These are phyloP conservation scores for Penicillium sp. DNA, from an alignment of 2,329 filamentous ascomycete genomes.

Conservation along the genomic window DNA sequence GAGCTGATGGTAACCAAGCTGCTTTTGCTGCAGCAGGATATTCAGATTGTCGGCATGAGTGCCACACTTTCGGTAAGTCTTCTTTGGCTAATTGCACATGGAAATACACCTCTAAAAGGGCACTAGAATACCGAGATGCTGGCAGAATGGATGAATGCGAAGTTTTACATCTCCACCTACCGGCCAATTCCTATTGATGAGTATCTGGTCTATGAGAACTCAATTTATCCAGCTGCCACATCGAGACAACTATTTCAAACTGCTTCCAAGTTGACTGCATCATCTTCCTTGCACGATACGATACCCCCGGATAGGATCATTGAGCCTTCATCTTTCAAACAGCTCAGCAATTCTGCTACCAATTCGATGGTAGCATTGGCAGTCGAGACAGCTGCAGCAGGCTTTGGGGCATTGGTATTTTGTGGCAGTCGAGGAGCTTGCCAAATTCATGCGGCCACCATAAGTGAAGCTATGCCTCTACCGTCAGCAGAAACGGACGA, in stretches of 20 bases:
- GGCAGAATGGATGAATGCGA: conserved; percentile 64
- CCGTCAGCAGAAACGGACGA: conserved; percentile 45
- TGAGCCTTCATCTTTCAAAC: conserved; percentile 53
- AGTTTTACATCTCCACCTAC: conserved; percentile 68
- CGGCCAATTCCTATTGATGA: conserved; percentile 71
- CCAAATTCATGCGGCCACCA: conserved; percentile 62
- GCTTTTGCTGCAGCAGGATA: conserved; percentile 59
- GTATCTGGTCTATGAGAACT: conserved; percentile 65
- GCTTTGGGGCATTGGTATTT: conserved; percentile 68
- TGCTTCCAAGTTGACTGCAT: conserved; percentile 47
- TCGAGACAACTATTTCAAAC: conserved; percentile 56
- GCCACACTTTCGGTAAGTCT: conserved; percentile 63
- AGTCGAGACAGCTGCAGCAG: conserved; percentile 61
- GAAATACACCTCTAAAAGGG: not conserved
- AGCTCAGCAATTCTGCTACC: conserved; percentile 59
- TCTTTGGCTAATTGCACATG: not conserved
- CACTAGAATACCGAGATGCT: conserved; percentile 63
- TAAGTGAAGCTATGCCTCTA: conserved; percentile 61
- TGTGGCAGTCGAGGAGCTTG: conserved; percentile 64
- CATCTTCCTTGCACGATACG: conserved; percentile 30
- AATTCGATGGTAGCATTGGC: conserved; percentile 68
- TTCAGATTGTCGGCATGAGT: conserved; percentile 75
- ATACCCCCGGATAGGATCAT: conserved; percentile 45
- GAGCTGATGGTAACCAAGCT: conserved; percentile 71
- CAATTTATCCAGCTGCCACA: conserved; percentile 59